Evolutionary conservation across 2,329 filamentous ascomycete genomes (phyloP), one percentile per base, ranked within the genome.

Genomic region (Penicillium capsulatum): DNA sequence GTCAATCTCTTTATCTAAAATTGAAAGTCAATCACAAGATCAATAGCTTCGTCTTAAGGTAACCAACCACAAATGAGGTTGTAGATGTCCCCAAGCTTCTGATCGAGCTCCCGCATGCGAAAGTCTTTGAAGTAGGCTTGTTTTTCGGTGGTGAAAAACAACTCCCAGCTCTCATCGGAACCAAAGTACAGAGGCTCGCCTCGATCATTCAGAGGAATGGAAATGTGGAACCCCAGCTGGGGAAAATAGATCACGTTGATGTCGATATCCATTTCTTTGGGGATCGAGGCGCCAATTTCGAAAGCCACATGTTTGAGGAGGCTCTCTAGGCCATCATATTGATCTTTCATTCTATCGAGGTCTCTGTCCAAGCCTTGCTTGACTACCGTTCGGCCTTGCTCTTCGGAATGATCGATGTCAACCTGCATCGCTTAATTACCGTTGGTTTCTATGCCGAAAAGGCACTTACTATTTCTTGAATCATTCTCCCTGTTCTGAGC

Each of bases 231-330:
- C 0, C 92, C 92, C 26, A 96, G 78, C 55, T 95, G 89, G 0
- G 90, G 91, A 46, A 94, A 84, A 60, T 92, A 95, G 13, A 92
- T 84, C 47, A 94, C 94, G 38, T 90, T 90, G 22, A 84, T 62
- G 9, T 73, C 68, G 15, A 72, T 66, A 2, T 76, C 63, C 3
- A 66, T 42, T 13, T 75, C 71, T 43, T 76, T 71, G 1, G 89
- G 83, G 14, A 92, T 69, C 1, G 74, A 72, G 10, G 65, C 62
- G 1, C 77, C 76, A 40, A 95, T 70, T n/a, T 79, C 75, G 13
- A 73, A 69, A 4, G 82, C 81, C 2, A 88, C 79, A 37, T 80
- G 66, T 2, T 78, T 81, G 10, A 98, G 73, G 9, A 96, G 73
- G 42, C 75, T 74, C 38, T 85, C 83, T 54, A 97, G 77, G 0